Base-by-base conservation (phyloP, 2,329 filamentous ascomycete species). In the Incumbomyces delicatus region DNA sequence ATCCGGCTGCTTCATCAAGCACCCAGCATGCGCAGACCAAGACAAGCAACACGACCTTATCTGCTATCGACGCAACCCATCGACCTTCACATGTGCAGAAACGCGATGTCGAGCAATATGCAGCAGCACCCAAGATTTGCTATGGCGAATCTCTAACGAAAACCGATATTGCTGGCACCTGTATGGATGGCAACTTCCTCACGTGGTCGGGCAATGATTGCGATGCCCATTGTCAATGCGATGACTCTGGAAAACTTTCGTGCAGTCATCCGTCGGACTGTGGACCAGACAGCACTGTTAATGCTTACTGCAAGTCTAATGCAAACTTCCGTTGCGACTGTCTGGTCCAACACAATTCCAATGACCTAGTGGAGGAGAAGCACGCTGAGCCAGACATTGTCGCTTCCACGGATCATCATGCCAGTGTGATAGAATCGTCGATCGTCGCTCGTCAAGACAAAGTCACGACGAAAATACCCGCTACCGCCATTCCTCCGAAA, bases 161-260 rank as follows among this genome's bases (percentile, higher is more conserved):
- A 5, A 44, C 12, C 2, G 14, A 44, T 14, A 13, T 12, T 20
- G 41, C 16, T 32, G 41, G 31, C 11, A 16, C 16, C 22, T 44
- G 41, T 18, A 44, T 37, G 41, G 41, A 44, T 18, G 41, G 41
- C 17, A 44, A 20, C 18, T 29, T 36, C 10, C 13, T 44, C 8
- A 2, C 4, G 6, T 44, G 33, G 31, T 44, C 41, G 6, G 41
- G 41, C 13, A 14, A 37, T 3, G 32, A 35, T 14, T 44, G 41
- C 27, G 12, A 17, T 6, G 6, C 35, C 6, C 14, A 44, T 30
- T 44, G 41, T 31, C 14, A 36, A 11, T 44, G 41, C 33, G 17
- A 44, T 29, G 41, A 20, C 7, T 6, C 41, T 30, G 22, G 31
- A 20, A 41, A 41, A 18, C 39, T 44, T 14, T 12, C 12, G 8